Conservation (phyloP, 805 yeast species). For the Candida caryicola region DNA sequence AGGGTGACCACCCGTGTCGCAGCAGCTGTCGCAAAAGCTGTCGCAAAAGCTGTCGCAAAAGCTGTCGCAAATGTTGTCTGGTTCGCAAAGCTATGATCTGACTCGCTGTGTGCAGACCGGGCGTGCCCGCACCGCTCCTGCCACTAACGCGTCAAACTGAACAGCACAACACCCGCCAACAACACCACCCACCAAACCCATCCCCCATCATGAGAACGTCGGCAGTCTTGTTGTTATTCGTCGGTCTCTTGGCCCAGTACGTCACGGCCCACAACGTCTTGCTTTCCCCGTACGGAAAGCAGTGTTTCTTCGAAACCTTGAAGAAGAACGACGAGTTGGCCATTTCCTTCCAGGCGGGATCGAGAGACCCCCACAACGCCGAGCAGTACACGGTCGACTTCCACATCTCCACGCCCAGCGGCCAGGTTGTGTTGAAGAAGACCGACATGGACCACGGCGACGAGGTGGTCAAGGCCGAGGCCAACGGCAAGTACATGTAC, state of each 20-base stretch:
- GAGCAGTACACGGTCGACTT: slow-evolving; percentile 70
- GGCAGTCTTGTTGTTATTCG: slow-evolving; percentile 4
- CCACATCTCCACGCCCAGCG: slow-evolving; percentile 37
- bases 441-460: slow-evolving; percentile 78
- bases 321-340: slow-evolving; percentile 83
- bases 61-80: too few species aligned
- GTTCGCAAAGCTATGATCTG: too few species aligned
- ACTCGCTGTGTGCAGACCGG: too few species aligned
- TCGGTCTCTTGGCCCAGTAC: background rate
- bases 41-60: too few species aligned
- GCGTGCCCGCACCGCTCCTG: background rate
- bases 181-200: background rate
- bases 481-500: slow-evolving; percentile 74
- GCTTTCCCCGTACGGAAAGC: slow-evolving; percentile 77
- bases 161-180: background rate
- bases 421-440: slow-evolving; percentile 50
- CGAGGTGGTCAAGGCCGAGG: slow-evolving; percentile 59
- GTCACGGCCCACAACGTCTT: slow-evolving; percentile 71
- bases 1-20: too few species aligned
- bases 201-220: slow-evolving; percentile 4
- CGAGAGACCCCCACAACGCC: slow-evolving; percentile 70
- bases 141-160: background rate
- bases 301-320: slow-evolving; percentile 84
- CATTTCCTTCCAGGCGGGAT: slow-evolving; percentile 89
- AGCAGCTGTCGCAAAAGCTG: too few species aligned